Evolutionary conservation across 75 land plant species (phyloP).

Genomic region (Pinus albicaulis): DNA sequence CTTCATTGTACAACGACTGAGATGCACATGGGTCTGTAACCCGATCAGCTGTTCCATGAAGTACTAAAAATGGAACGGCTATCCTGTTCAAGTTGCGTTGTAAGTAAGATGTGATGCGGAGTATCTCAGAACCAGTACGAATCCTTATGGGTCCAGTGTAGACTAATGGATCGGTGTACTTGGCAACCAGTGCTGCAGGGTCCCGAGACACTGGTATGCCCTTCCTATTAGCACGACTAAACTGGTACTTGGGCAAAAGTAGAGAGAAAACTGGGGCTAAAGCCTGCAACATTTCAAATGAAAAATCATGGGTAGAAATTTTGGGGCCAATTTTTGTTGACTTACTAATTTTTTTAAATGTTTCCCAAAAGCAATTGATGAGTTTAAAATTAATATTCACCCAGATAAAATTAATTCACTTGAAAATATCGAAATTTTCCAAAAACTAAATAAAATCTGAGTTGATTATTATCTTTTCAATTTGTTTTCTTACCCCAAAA

Average conservation of each 20-base stretch:
- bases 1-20: slow-evolving; percentile 60
- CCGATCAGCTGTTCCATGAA: slow-evolving; percentile 89
- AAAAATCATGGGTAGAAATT: not conserved
- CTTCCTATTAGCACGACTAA: slow-evolving; percentile 76
- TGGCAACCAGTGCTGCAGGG: slow-evolving; percentile 79
- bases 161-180: slow-evolving; percentile 94
- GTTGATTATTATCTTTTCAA: not conserved
- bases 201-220: slow-evolving; percentile 89
- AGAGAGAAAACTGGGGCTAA: slow-evolving; percentile 89
- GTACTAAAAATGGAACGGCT: slow-evolving; percentile 79
- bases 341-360: too few relatives aligned
- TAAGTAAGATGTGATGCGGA: slow-evolving; percentile 71
- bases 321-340: not conserved
- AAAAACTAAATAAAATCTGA: not conserved
- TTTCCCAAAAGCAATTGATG: too few relatives aligned
- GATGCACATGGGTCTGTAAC: slow-evolving; percentile 92
- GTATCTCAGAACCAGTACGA: slow-evolving; percentile 90
- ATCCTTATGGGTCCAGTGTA: slow-evolving; percentile 92
- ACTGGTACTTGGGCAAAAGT: slow-evolving; percentile 75
- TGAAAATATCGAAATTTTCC: too few relatives aligned
- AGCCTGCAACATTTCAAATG: slow-evolving; percentile 49
- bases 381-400: too few relatives aligned
- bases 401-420: too few relatives aligned
- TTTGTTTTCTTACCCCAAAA: slow-evolving; percentile 60
- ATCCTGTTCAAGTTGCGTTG: slow-evolving; percentile 62